Evolutionary conservation across 192 early-diverging fungal species (phyloP), one percentile per base, ranked within the genome.

Genomic region (Helicostylum pulchrum): DNA sequence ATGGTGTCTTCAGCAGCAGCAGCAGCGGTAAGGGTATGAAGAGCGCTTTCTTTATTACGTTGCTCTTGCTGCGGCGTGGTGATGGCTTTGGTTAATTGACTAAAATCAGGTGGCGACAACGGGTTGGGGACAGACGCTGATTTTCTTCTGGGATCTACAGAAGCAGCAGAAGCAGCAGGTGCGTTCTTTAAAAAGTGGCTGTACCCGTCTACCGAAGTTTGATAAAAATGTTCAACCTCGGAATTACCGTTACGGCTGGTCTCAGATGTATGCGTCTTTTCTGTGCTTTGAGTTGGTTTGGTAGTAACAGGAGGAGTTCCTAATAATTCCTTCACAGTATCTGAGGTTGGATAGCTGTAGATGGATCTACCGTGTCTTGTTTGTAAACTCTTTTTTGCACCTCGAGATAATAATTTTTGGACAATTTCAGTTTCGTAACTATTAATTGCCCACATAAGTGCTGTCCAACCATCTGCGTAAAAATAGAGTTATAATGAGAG

Each of bases 361-460:
- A 87, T 86, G 1, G 88, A 88, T 57, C 83, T 78, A 12, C 92
- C 91, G 14, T 81, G 81, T n/a, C 76, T 76, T 3, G 89, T 88
- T 67, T 85, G 80, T 26, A 86, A 71, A 8, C 78, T 71, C 2
- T 87, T 75, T 21, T 78, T 76, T 11, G 92, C 95, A 15, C 92
- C 91, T 34, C 78, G 67, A 57, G 87, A 84, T 58, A 96, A 68
- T 47, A 96, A 80, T 11, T 90, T 70, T 62, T 80, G 74, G 19
- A 92, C 87, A 31, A 91, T 76, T n/a, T 85, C 76, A 51, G 84
- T 79, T 70, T 91, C 84, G 61, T 90, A 84, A 65, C 88, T 86
- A 55, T 87, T 83, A 30, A 88, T 84, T 7, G 93, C 93, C 94
- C 94, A 96, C 81, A 93, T 91, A 31, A 96, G 81, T 20, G 92